These are phyloP conservation scores for Cercospora sp. DNA, from an alignment of 2,329 filamentous ascomycete genomes.

Conservation along the genomic window DNA sequence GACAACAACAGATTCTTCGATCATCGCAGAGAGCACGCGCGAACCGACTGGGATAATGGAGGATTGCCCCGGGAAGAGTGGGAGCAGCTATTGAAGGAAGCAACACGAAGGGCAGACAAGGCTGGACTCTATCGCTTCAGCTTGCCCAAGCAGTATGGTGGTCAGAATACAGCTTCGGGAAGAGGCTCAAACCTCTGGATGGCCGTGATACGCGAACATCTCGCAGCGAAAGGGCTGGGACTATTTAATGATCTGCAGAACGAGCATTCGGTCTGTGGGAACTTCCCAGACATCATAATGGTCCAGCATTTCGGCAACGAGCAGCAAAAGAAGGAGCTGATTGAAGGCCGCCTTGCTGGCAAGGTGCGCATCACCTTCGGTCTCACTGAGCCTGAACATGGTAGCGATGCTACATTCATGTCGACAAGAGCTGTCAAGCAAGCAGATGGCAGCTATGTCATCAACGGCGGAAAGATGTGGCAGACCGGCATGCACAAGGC, in stretches of 20 bases:
- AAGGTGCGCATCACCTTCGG: constrained; percentile 62
- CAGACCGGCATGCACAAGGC: constrained; percentile 64
- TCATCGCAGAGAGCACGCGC: constrained; percentile 62
- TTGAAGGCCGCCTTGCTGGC: constrained; percentile 55
- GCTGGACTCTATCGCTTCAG: constrained; percentile 63
- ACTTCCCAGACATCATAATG: constrained; percentile 65
- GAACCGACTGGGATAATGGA: constrained; percentile 61
- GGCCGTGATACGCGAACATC: constrained; percentile 62
- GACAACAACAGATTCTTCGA: constrained; percentile 68
- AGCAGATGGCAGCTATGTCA: constrained; percentile 52
- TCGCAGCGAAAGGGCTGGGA: constrained; percentile 60
- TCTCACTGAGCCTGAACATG: constrained; percentile 62
- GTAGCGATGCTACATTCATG: constrained; percentile 65
- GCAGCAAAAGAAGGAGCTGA: constrained; percentile 57
- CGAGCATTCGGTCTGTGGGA: constrained; percentile 63
- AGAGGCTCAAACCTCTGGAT: constrained; percentile 61
- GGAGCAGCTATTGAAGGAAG: constrained; percentile 57
- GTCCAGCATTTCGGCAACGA: constrained; percentile 60
- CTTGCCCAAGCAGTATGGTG: constrained; percentile 58
- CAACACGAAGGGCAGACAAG: constrained; percentile 55
- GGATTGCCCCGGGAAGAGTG: constrained; percentile 61
- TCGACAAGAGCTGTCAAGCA: constrained; percentile 54
- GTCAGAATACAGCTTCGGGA: constrained; percentile 48
- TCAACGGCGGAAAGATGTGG: constrained; percentile 65
- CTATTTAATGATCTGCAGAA: constrained; percentile 66